Evolutionary conservation across 306 rosid species (phyloP), one percentile per base, ranked within the genome.

Genomic region (Quercus cerris): DNA sequence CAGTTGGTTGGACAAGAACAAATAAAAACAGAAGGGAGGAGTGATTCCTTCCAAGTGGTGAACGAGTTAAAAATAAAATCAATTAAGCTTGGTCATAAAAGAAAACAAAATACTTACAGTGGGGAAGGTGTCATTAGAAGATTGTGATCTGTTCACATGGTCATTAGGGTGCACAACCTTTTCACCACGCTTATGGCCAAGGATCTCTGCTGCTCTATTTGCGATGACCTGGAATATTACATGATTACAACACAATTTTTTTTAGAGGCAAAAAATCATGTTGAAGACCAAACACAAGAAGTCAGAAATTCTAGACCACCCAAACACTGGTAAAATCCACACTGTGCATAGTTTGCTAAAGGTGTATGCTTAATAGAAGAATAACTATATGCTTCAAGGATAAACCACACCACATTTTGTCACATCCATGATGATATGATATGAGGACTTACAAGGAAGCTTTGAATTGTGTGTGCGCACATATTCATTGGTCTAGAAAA

Each of bases 81-180:
- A 18, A 25, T 30, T 58, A 22, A 71, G 30, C 10, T 33, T 73
- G 69, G 51, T 17, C 22, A 73, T 68, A 52, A 55, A 38, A 68
- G 71, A 58, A 78, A 30, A 30, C 27, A 80, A 83, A 75, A 79
- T 7, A 13, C 92, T 88, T 89, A 96, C 99, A 51, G 99, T 91
- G 75, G 99, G 98, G 83, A 96, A 96, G 12, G 99, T 96, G 73
- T 96, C 99, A 83, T 96, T 96, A 52, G 98, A 96, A 75, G 98
- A 93, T 66, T 96, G 99, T 63, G 99, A 91, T 85, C 97, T 90
- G 82, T 96, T 96, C 75, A 96, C 99, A 82, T 96, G 99, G 77
- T 96, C 99, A 86, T 96, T 93, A 27, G 99, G 99, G 84, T 93
- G 99, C 78, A 96, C 99, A 84, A 85, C 78, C 92, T 93, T 96